Conservation (phyloP, 73 alveolate genomes). For the Halteria grandinella region DNA sequence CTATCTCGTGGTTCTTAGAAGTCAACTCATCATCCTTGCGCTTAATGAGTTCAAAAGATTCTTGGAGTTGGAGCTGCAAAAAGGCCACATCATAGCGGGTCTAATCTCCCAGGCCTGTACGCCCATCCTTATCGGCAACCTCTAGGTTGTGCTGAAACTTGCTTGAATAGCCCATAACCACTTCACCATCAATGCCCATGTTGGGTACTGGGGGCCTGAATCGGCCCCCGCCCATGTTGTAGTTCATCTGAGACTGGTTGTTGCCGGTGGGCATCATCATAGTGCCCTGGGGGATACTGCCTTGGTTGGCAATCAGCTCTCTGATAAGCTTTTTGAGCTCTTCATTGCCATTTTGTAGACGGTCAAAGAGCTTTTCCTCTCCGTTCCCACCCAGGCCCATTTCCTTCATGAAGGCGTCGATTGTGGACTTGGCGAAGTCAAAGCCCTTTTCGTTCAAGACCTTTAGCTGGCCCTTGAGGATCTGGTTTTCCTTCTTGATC, state of each 20-base stretch:
- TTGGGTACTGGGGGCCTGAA: constrained; percentile 53
- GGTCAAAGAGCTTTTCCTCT: constrained; percentile 34
- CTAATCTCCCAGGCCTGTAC: constrained; percentile 65
- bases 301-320: constrained; percentile 2
- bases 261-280: background rate
- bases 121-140: constrained; percentile 62
- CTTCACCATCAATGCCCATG: constrained; percentile 63
- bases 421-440: constrained; percentile 28
- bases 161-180: constrained; percentile 69
- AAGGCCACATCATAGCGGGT: constrained; percentile 75
- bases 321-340: constrained; percentile 33
- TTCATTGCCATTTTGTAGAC: constrained; percentile 28
- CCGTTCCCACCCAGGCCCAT: constrained; percentile 21
- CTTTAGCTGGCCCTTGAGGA: constrained; percentile 65
- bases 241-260: background rate
- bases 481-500: constrained; percentile 59
- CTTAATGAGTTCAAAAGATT: constrained; percentile 65
- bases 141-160: constrained; percentile 71
- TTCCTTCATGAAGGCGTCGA: constrained; percentile 57
- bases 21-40: constrained; percentile 67
- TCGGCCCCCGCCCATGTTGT: constrained; percentile 11
- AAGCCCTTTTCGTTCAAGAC: constrained; percentile 61
- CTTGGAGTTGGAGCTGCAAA: constrained; percentile 70
- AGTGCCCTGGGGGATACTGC: too few species aligned
- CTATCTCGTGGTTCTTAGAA: constrained; percentile 40